A percentile compares a stretch with the other conserved stretches of the same genome.
Evolutionary conservation across 2,329 filamentous ascomycete species (phyloP).

Genomic region (Trichophyton mentagrophytes): DNA sequence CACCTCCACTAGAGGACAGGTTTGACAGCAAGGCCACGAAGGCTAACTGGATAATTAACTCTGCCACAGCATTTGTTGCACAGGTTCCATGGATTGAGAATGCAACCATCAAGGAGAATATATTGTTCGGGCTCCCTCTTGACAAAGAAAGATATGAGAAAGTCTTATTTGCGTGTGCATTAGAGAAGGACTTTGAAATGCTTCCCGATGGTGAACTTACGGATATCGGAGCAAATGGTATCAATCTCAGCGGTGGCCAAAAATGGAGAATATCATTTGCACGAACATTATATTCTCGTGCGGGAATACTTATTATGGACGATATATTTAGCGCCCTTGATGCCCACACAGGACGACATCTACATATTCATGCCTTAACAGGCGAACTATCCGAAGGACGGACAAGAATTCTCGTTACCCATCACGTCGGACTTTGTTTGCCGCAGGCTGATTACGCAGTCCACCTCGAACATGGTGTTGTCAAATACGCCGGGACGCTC

Average conservation of each 20-base stretch:
- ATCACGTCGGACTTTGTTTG: slow-evolving; percentile 61
- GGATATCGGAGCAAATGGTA: slow-evolving; percentile 72
- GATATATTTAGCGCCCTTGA: slow-evolving; percentile 76
- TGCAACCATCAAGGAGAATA: slow-evolving; percentile 63
- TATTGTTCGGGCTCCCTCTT: slow-evolving; percentile 61
- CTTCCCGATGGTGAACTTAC: slow-evolving; percentile 65
- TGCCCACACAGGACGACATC: slow-evolving; percentile 64
- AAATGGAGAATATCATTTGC: slow-evolving; percentile 72
- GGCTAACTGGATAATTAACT: slow-evolving; percentile 55
- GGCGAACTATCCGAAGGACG: slow-evolving; percentile 56
- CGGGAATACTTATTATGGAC: slow-evolving; percentile 63
- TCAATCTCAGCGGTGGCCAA: slow-evolving; percentile 73
- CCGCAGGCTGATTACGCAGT: slow-evolving; percentile 61
- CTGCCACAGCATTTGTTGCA: slow-evolving; percentile 59
- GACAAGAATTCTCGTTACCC: slow-evolving; percentile 68
- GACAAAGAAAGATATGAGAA: slow-evolving; percentile 57
- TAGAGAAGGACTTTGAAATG: slow-evolving; percentile 64
- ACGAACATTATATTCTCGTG: slow-evolving; percentile 65
- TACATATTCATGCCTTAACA: slow-evolving; percentile 62
- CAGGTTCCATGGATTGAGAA: slow-evolving; percentile 83
- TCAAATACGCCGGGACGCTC: slow-evolving; percentile 51
- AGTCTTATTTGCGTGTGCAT: slow-evolving; percentile 58
- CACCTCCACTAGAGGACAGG: slow-evolving; percentile 42
- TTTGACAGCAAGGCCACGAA: slow-evolving; percentile 49
- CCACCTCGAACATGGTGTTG: slow-evolving; percentile 55